phyloP scores from a whole-genome alignment of 164 flowering plant genomes.

The Piper longum region DNA sequence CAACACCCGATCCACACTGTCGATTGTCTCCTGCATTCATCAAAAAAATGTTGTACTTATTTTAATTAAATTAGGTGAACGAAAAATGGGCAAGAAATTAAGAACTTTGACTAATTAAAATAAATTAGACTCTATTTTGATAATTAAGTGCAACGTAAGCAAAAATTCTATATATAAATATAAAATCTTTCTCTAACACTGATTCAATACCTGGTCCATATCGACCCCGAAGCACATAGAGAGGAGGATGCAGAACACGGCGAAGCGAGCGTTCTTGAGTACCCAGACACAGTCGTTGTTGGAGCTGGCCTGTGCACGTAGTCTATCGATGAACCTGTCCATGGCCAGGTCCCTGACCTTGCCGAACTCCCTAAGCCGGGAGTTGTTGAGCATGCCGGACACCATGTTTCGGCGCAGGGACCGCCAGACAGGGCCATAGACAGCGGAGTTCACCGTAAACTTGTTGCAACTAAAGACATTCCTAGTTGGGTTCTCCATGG shows the following conservation, averaged over 20 bases:
- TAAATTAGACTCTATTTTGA: too few relatives aligned
- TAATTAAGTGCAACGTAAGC: too few relatives aligned
- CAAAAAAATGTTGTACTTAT: too few relatives aligned
- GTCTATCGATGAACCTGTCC: slow-evolving; percentile 44
- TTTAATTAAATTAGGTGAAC: too few relatives aligned
- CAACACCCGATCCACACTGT: slow-evolving; percentile 49
- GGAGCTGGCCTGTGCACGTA: slow-evolving; percentile 36
- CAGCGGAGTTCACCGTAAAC: slow-evolving; percentile 77
- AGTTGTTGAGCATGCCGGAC: slow-evolving; percentile 58
- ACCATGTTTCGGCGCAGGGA: slow-evolving; percentile 87
- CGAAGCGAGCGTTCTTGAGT: slow-evolving; percentile 64
- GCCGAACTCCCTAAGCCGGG: slow-evolving; percentile 42
- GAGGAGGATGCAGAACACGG: slow-evolving; percentile 64
- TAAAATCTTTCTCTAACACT: too few relatives aligned
- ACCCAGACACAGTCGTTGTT: slow-evolving; percentile 52
- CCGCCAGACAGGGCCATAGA: slow-evolving; percentile 81
- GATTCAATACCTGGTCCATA: slow-evolving; percentile 27
- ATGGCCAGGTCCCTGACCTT: slow-evolving; percentile 35
- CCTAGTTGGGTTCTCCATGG: slow-evolving; percentile 68
- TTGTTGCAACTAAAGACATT: slow-evolving; percentile 71
- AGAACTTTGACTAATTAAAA: too few relatives aligned
- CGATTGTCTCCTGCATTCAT: slow-evolving; percentile 20
- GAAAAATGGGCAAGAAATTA: too few relatives aligned
- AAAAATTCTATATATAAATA: too few relatives aligned
- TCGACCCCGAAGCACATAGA: slow-evolving; percentile 86